Evolutionary conservation across 495 filamentous ascomycete species (phyloP), one percentile per base, ranked within the genome.

Genomic region (Penicillium cosmopolitanum): DNA sequence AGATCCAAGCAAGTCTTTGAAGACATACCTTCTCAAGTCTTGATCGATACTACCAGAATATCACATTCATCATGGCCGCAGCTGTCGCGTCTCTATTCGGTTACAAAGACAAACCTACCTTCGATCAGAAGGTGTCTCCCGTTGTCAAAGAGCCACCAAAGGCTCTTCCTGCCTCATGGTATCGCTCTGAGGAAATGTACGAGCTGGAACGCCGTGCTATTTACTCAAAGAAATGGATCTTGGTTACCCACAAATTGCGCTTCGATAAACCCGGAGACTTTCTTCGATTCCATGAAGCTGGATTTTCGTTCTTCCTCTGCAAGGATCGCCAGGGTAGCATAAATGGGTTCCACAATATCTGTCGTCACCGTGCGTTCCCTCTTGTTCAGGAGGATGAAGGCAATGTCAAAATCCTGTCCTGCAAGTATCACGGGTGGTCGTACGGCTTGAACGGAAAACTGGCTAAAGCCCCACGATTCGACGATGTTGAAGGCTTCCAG

Each of bases 391-490:
- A 78, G 51, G 69, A 77, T 25, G 53, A 69, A 7, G 84, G 84
- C 4, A 77, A 72, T 28, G 68, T 77, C 11, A 78, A 72, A 18
- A 78, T 85, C 52, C 74, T 86, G 38, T 69, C 77, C 33, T 87
- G 83, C 75, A 79, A 80, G 56, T 87, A 85, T 53, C 84, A 87
- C 64, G 84, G 84, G 43, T 87, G 84, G 84, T 80, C 78, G 0
- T 86, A 86, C 47, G 80, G 80, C 6, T 71, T 82, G 12, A 82
- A 77, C 47, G 83, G 84, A 23, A 82, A 84, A 35, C 69, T 86
- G 15, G 78, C 82, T 56, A 85, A 86, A 60, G 83, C 84, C 0
- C 83, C 84, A 0, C 73, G 78, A 11, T 87, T 82, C 57, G 75
- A 86, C 16, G 74, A 76, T 11, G 65, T 85, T 3, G 66, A 75